Conservation (phyloP, 805 yeast species). For the Wickerhamomyces ciferrii region DNA sequence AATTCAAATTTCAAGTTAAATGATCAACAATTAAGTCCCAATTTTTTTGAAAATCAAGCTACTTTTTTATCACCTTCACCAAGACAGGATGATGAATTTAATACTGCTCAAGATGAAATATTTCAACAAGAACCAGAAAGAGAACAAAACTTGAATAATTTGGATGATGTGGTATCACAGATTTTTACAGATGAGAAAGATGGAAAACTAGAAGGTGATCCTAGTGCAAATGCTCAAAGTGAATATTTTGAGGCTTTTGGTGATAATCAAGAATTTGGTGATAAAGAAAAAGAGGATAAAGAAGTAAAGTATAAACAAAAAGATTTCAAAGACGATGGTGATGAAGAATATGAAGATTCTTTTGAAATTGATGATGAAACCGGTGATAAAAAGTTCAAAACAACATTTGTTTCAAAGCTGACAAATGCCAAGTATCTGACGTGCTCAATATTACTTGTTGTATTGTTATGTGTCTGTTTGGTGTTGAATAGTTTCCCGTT, state of each 20-base stretch:
- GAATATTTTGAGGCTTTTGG: background rate
- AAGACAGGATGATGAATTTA: background rate
- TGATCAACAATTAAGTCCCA: background rate
- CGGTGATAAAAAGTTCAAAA: background rate
- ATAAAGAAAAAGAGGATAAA: background rate
- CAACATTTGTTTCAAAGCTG: background rate
- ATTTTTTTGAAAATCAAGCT: background rate
- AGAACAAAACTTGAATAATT: conserved; percentile 1
- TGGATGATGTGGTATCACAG: conserved; percentile 2
- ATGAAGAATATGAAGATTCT: background rate
- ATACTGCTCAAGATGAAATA: background rate
- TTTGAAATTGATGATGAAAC: background rate
- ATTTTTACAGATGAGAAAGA: background rate
- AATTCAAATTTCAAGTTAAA: too few relatives aligned
- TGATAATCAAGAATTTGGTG: background rate
- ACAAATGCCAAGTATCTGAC: background rate
- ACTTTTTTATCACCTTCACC: background rate
- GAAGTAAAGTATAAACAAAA: too few relatives aligned
- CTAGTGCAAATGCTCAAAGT: background rate
- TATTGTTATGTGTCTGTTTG: background rate
- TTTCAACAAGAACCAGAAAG: background rate
- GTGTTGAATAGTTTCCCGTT: conserved; percentile 15
- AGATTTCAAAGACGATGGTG: background rate
- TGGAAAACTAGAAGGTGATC: background rate
- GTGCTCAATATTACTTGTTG: background rate